Evolutionary conservation across 495 filamentous ascomycete species (phyloP).

Genomic region (Annulohypoxylon stygium): DNA sequence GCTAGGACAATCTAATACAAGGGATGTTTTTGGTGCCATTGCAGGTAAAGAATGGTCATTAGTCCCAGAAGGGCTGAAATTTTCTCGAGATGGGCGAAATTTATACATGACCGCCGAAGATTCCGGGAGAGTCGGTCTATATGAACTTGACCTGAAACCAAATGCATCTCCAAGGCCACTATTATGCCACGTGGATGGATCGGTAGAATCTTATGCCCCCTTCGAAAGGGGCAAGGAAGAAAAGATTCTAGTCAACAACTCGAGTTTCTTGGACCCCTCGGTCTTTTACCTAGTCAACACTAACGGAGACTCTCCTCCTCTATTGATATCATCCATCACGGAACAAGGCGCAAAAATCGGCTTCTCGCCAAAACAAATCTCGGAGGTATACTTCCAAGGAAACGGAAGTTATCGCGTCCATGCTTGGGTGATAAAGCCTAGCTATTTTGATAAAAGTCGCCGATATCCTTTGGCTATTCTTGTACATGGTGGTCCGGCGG

Average conservation of each 20-base stretch:
- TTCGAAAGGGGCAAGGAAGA: conserved; percentile 26
- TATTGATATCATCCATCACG: conserved; percentile 38
- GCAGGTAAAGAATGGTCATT: conserved; percentile 35
- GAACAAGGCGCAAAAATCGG: conserved; percentile 44
- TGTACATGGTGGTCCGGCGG: conserved; percentile 42
- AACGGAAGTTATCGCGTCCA: conserved; percentile 41
- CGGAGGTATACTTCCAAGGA: conserved; percentile 50
- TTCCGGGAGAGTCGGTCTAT: conserved; percentile 42
- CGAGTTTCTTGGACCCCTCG: conserved; percentile 48
- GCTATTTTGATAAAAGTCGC: conserved; percentile 46
- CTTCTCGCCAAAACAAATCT: conserved; percentile 45
- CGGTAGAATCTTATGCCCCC: conserved; percentile 31
- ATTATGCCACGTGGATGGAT: conserved; percentile 19
- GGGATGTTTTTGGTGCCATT: conserved; percentile 44
- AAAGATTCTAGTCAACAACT: conserved; percentile 40
- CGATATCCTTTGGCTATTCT: conserved; percentile 49
- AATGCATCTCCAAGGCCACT: conserved; percentile 33
- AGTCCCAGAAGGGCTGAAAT: conserved; percentile 36
- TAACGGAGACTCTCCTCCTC: conserved; percentile 1
- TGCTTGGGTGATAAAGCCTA: conserved; percentile 51
- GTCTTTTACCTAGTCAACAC: conserved; percentile 45
- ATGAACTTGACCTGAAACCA: conserved; percentile 42
- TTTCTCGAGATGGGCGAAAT: conserved; percentile 36
- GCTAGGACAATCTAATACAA: conserved; percentile 26
- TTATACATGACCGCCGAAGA: conserved; percentile 47